Conservation (phyloP, 345 rosid genomes). For the Acer yangbiense region DNA sequence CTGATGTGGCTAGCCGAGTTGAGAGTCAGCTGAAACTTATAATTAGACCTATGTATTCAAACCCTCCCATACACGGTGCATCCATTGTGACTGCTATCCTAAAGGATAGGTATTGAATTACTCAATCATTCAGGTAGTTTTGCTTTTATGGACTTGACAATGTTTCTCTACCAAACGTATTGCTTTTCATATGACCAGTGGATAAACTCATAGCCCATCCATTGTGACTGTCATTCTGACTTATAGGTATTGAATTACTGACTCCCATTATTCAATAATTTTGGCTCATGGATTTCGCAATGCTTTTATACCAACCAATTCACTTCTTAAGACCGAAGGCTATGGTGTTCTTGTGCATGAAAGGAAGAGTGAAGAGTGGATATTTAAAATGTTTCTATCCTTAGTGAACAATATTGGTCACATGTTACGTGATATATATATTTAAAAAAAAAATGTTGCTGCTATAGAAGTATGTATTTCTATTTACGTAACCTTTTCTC, state of each 20-base stretch:
- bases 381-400: too few species aligned
- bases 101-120: slow-evolving; percentile 37
- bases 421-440: too few species aligned
- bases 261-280: not conserved
- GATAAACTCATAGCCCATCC: not conserved
- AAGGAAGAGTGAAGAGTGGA: not conserved
- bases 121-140: not conserved
- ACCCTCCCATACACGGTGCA: slow-evolving; percentile 62
- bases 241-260: not conserved
- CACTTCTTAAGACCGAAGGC: too few species aligned
- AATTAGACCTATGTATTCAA: slow-evolving; percentile 59
- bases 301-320: too few species aligned
- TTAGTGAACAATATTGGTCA: too few species aligned
- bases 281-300: not conserved
- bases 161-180: too few species aligned
- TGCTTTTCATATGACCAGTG: not conserved
- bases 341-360: not conserved
- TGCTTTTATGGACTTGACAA: not conserved
- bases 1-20: slow-evolving; percentile 45
- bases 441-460: too few species aligned
- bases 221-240: too few species aligned
- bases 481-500: not conserved
- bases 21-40: slow-evolving; percentile 63
- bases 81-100: slow-evolving; percentile 49
- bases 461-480: not conserved